phyloP scores from a whole-genome alignment of 352 stramenopile species.

The Phytophthora tubulina region DNA sequence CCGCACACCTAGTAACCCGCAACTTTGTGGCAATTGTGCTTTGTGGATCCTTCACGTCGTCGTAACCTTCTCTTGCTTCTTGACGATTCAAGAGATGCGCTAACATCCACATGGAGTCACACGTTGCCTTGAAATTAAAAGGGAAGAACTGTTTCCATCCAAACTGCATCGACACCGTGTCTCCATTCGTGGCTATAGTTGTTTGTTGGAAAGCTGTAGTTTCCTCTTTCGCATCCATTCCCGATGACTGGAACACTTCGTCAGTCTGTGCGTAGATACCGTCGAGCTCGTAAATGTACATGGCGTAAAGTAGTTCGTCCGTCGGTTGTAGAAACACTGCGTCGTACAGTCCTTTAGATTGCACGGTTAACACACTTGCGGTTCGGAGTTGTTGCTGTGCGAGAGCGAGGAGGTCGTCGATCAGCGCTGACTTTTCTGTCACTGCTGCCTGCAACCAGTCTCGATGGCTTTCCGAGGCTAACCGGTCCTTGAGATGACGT shows the following conservation, averaged over 20 bases:
- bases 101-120: conserved; percentile 1
- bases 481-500: too few species aligned
- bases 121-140: background rate
- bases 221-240: background rate
- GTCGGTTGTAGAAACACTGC: too few species aligned
- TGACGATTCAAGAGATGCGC: background rate
- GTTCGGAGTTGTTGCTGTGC: too few species aligned
- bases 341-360: too few species aligned
- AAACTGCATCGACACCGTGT: background rate
- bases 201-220: background rate
- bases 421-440: too few species aligned
- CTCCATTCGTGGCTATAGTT: background rate
- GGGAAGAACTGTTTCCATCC: conserved; percentile 4
- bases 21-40: background rate
- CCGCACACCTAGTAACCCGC: background rate
- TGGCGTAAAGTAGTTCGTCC: background rate
- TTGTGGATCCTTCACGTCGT: background rate
- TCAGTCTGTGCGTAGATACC: conserved; percentile 3
- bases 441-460: too few species aligned
- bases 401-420: too few species aligned
- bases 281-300: conserved; percentile 13
- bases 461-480: too few species aligned
- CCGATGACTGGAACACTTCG: background rate
- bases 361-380: too few species aligned
- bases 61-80: background rate